Percentiles rank a stretch among this genome's conserved stretches.
Evolutionary conservation across 1,139 yeast species (phyloP).

Genomic region (Tardiomyces blankii): DNA sequence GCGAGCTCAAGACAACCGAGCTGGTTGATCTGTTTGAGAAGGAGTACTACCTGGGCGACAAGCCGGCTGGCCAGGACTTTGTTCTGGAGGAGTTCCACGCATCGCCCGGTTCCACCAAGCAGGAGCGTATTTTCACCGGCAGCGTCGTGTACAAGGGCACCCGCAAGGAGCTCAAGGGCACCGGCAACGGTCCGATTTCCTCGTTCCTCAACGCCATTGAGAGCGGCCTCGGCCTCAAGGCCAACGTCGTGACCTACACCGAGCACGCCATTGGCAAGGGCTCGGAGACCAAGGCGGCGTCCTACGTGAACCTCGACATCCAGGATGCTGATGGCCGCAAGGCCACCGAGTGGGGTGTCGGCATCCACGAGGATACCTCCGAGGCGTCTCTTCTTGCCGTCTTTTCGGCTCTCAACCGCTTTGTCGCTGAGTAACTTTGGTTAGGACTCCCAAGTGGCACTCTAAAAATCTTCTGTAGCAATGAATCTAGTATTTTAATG

Average conservation of each 20-base stretch:
- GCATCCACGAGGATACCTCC: conserved; percentile 85
- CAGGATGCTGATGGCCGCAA: conserved; percentile 29
- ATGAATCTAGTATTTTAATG: no score
- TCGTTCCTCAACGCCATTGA: conserved; percentile 75
- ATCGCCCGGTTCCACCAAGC: conserved; percentile 24
- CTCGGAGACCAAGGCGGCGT: conserved; percentile 78
- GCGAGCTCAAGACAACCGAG: conserved; percentile 72
- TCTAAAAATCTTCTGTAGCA: no score
- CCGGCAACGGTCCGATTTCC: conserved; percentile 94
- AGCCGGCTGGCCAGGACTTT: conserved; percentile 21
- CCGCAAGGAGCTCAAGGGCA: conserved; percentile 37
- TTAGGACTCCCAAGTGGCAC: no score
- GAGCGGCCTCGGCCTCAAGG: conserved; percentile 40
- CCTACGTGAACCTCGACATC: conserved; percentile 44
- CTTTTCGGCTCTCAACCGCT: conserved; percentile 53
- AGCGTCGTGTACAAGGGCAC: conserved; percentile 39
- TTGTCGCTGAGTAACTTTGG: conserved; percentile 2
- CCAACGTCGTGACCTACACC: conserved; percentile 74
- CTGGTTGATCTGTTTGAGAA: conserved; percentile 63
- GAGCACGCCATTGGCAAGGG: conserved; percentile 92
- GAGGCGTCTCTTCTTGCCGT: conserved; percentile 80
- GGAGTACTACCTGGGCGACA: conserved; percentile 47
- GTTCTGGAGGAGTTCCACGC: conserved; percentile 24
- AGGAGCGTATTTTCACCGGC: conserved; percentile 40
- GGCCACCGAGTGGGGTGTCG: conserved; percentile 79